Conservation (phyloP, 2,329 filamentous ascomycete genomes). For the Pseudogymnoascus sp. region DNA sequence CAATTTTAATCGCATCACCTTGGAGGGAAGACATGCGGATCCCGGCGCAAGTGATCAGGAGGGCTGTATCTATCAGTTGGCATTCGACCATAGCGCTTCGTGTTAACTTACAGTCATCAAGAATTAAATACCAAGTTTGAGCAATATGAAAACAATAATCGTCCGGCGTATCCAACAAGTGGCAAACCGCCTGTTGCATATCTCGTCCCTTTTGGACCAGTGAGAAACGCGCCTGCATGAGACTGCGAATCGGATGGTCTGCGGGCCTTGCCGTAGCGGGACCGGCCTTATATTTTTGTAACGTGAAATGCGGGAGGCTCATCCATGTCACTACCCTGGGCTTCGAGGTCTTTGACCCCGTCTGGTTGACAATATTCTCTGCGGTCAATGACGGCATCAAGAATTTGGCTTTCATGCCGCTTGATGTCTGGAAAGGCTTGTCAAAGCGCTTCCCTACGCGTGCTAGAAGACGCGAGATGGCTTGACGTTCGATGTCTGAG, state of each 20-base stretch:
- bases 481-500: slow-evolving; percentile 12
- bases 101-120: slow-evolving; percentile 34
- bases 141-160: slow-evolving; percentile 39
- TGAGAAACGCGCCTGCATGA: slow-evolving; percentile 37
- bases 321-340: slow-evolving; percentile 16
- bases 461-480: slow-evolving; percentile 14
- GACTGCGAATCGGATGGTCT: slow-evolving; percentile 35
- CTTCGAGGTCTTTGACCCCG: slow-evolving; percentile 6
- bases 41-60: slow-evolving; percentile 36
- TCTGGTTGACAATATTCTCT: slow-evolving; percentile 13
- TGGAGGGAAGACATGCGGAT: slow-evolving; percentile 30
- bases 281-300: slow-evolving; percentile 35
- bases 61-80: slow-evolving; percentile 12
- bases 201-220: slow-evolving; percentile 33
- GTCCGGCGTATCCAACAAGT: slow-evolving; percentile 28
- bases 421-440: slow-evolving; percentile 16
- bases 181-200: slow-evolving; percentile 39
- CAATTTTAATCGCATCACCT: slow-evolving; percentile 27
- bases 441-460: slow-evolving; percentile 15
- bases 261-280: slow-evolving; percentile 24
- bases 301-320: slow-evolving; percentile 37
- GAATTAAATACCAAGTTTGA: slow-evolving; percentile 39
- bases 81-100: background rate
- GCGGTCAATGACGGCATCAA: slow-evolving; percentile 17
- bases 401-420: slow-evolving; percentile 12